A percentile compares a stretch with the other conserved stretches of the same genome.
Conservation (phyloP, 176 grass and related monocot species). For the Lolium multiflorum region DNA sequence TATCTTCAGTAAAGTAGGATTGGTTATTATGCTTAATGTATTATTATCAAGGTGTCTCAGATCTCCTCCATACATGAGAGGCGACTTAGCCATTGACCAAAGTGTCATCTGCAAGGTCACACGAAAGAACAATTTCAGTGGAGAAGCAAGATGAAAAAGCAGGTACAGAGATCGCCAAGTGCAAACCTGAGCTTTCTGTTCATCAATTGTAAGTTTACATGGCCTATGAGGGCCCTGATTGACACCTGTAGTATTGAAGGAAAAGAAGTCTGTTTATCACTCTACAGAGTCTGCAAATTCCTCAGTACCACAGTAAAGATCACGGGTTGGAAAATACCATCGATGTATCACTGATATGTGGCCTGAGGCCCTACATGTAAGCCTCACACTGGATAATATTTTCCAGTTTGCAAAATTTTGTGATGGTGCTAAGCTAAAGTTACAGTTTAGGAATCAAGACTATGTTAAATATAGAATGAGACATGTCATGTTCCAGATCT, state of each 20-base stretch:
- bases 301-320: not conserved
- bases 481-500: constrained; percentile 18
- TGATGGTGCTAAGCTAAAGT: constrained; percentile 26
- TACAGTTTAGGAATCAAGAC: constrained; percentile 4
- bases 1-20: constrained; percentile 84
- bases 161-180: constrained; percentile 1
- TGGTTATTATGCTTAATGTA: constrained; percentile 72
- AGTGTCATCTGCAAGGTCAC: constrained; percentile 67
- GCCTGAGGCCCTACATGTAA: not conserved
- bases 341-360: constrained; percentile 12
- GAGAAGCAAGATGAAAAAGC: constrained; percentile 27
- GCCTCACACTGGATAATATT: not conserved
- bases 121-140: constrained; percentile 27
- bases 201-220: constrained; percentile 80
- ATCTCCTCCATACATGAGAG: constrained; percentile 95
- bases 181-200: constrained; percentile 89
- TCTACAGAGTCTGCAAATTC: not conserved
- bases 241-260: constrained; percentile 51
- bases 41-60: constrained; percentile 65
- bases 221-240: constrained; percentile 75
- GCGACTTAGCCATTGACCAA: constrained; percentile 93
- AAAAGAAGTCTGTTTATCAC: constrained; percentile 7
- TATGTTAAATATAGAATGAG: not conserved
- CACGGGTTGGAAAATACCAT: constrained; percentile 10
- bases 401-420: constrained; percentile 36